Base-by-base conservation (phyloP, 2,329 filamentous ascomycete species). In the Hymenoscyphus fructigenus region DNA sequence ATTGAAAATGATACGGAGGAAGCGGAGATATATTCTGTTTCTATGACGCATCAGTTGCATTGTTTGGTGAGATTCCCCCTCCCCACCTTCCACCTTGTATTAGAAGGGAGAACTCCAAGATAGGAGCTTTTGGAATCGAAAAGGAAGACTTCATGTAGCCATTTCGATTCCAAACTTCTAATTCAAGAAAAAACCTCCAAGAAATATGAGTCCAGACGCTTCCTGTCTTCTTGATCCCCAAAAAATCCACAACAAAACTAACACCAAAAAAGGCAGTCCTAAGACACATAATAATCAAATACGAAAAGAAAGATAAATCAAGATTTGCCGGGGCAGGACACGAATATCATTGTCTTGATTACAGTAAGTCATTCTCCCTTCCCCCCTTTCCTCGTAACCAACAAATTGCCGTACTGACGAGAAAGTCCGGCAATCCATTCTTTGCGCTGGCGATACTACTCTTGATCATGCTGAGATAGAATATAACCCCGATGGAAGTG, bases 281-380 rank as follows among this genome's bases (percentile, higher is more conserved):
- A 26, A 63, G 72, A 59, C 67, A 74, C 59, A 70, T 74, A 1
- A 74, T 75, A 17, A 71, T 69, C 55, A 72, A 75, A 57, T 74
- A 74, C 55, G 71, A 72, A 32, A 69, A 67, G 57, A 65, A 68
- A 5, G 66, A 69, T 58, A 74, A 70, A 64, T 74, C 73, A 1
- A 64, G 71, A 14, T 73, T 70, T 59, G 70, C 71, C 5, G 73
- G 73, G 5, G 71, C 67, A 58, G 72, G 73, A 3, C 73, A 75
- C 64, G 72, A 73, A 32, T 74, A 74, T 55, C 73, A 74, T 62
- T 75, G 73, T 63, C 63, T 75, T 36, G 73, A 74, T 61, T 74
- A 74, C 56, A 68, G 72, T 74, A 68, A 29, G 68, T 32, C 17
- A n/a, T n/a, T n/a, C n/a, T n/a, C 34, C 14, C 59, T 26, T 14